Conservation (phyloP, 164 flowering plant genomes). For the Dillenia turbinata region DNA sequence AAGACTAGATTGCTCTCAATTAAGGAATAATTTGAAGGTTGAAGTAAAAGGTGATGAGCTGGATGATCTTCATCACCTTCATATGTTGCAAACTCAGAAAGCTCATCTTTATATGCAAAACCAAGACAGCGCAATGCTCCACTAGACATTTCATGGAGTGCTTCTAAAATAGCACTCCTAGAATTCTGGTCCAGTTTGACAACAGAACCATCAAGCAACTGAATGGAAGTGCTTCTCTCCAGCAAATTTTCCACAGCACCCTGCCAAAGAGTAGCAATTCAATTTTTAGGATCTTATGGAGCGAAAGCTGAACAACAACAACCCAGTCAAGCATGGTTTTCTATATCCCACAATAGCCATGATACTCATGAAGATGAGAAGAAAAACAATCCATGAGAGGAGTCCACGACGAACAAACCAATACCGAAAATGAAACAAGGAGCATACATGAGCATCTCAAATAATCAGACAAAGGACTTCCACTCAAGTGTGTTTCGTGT, state of each 20-base stretch:
- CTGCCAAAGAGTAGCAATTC: conserved; percentile 21
- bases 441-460: too few relatives aligned
- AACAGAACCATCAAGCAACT: conserved; percentile 50
- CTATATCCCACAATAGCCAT: too few relatives aligned
- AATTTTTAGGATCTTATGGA: not conserved
- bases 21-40: conserved; percentile 40
- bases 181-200: conserved; percentile 28
- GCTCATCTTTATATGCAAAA: conserved; percentile 52
- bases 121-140: conserved; percentile 46
- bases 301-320: too few relatives aligned
- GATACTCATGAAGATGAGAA: too few relatives aligned
- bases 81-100: conserved; percentile 31
- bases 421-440: too few relatives aligned
- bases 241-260: conserved; percentile 54
- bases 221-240: conserved; percentile 43
- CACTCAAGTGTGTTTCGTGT: too few relatives aligned
- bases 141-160: conserved; percentile 40
- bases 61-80: conserved; percentile 55
- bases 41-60: conserved; percentile 43
- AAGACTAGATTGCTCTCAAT: conserved; percentile 46
- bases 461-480: too few relatives aligned
- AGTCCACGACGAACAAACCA: not conserved
- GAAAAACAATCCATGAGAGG: not conserved
- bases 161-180: conserved; percentile 23
- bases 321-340: too few relatives aligned